Evolutionary conservation across 495 filamentous ascomycete species (phyloP), one percentile per base, ranked within the genome.

Genomic region (Diplogelasinospora grovesii): DNA sequence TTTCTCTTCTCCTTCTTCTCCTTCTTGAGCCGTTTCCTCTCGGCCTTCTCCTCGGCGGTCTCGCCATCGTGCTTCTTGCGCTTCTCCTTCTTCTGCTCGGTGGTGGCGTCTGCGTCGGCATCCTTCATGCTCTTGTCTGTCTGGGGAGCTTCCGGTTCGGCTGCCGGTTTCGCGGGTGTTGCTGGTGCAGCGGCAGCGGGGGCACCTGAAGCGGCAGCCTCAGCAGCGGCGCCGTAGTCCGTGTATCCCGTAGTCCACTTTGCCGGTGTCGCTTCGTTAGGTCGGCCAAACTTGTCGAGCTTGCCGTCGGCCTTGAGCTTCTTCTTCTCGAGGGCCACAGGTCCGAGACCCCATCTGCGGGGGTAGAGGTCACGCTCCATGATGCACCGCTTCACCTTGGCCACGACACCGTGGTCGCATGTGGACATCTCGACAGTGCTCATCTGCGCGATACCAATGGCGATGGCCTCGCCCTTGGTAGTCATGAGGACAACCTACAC

Each of bases 281-380:
- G 62, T 28, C 90, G 78, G 41, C 92, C 92, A 47, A 78, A 97
- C 77, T 98, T 98, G 71, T 98, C 92, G 19, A 98, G 81, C 70
- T 95, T 90, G 60, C 92, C 92, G 48, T 83, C 82, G n/a, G 85
- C 83, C 76, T 96, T 97, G 69, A 98, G 79, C 78, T 96, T 93
- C 81, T 97, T 97, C 81, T 98, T 98, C 69, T 95, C 84, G 28
- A 83, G 53, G 20, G 92, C 89, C 41, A 86, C 78, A 27, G 90
- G 89, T 30, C 92, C 92, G 50, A 95, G 64, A 36, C 93, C 93
- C 92, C 92, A 98, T 71, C 89, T 69, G 59, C 85, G 76, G 41
- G 90, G 90, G 73, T 98, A 98, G 9, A 94, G 72, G 58, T 96
- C 90, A 46, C 92, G 85, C 69, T 98, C 93, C 92, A 98, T 97